Evolutionary conservation across 2,329 filamentous ascomycete species (phyloP).

Genomic region (Herpotrichia juniperi): DNA sequence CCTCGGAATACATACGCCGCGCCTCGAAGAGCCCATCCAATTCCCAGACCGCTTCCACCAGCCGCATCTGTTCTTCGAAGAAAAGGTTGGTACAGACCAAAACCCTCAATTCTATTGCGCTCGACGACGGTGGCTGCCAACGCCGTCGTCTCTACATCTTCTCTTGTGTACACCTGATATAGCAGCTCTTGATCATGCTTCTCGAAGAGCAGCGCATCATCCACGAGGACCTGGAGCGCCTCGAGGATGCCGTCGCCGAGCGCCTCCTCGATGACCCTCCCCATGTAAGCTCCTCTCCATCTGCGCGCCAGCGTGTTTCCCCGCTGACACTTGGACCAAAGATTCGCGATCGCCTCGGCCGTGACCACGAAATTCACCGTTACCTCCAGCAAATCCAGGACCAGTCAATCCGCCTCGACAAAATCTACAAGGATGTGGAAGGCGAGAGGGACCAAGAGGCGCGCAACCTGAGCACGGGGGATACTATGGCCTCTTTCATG

Average conservation of each 20-base stretch:
- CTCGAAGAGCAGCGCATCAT: slow-evolving; percentile 92
- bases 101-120: background rate
- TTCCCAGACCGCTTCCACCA: background rate
- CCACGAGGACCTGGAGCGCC: slow-evolving; percentile 93
- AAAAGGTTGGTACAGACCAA: background rate
- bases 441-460: slow-evolving; percentile 78
- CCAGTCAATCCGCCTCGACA: slow-evolving; percentile 79
- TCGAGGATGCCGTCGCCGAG: slow-evolving; percentile 93
- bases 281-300: slow-evolving; percentile 65
- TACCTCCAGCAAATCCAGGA: slow-evolving; percentile 87
- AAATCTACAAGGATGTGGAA: slow-evolving; percentile 82
- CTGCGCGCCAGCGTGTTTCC: background rate
- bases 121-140: background rate
- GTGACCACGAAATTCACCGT: slow-evolving; percentile 89
- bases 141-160: background rate
- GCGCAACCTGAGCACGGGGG: slow-evolving; percentile 80
- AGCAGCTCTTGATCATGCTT: slow-evolving; percentile 63
- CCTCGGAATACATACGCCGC: background rate
- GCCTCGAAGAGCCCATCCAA: background rate
- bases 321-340: slow-evolving; percentile 45
- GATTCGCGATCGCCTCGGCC: slow-evolving; percentile 86
- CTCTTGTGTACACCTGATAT: background rate
- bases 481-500: slow-evolving; percentile 91
- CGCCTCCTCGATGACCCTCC: slow-evolving; percentile 87
- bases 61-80: background rate